Base-by-base conservation (phyloP, 1,139 yeast species). In the Geotrichum restrictum region DNA sequence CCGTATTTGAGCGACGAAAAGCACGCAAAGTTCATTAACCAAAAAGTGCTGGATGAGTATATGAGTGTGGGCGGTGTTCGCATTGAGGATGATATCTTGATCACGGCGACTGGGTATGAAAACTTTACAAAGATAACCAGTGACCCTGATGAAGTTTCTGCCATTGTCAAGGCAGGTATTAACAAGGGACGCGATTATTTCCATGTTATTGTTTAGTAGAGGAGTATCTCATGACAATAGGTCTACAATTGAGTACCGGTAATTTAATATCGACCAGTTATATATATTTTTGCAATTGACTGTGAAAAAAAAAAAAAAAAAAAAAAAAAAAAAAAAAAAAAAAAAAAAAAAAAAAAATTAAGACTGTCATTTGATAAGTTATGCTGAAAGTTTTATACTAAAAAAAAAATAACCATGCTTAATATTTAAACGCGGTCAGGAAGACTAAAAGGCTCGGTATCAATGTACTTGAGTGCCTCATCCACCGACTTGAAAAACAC, bases 41-140 rank as follows among this genome's bases (percentile, higher is more conserved):
- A 70, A 59, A 81, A 79, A 0, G 81, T 84, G 1, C 74, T 93
- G 59, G 82, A 86, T 52, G 81, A 80, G 65, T 93, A 89, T 69
- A 81, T 86, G 85, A 79, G 84, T 59, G 81, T 93, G 56, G 98
- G 98, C 21, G 98, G 98, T 47, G 96, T 93, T 5, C 81, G 98
- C 69, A 88, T 93, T 57, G 98, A 93, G 69, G 98, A 93, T 66
- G 97, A 91, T 64, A 79, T 93, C 48, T 72, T 87, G 48, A 83
- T 93, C 47, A 88, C 96, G 1, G 76, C 76, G 49, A 72, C 71
- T 52, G 98, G 98, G 0, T 81, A 69, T 64, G 95, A 89, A 63
- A 86, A 88, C 63, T 72, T 91, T 55, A 93, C 97, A 3, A 77
- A 79, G 39, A 81, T 91, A 54, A 88, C 97, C 1, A 83, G 85